These are phyloP conservation scores for Pleomassaria siparia DNA, from an alignment of 2,329 filamentous ascomycete species.

Conservation along the genomic window DNA sequence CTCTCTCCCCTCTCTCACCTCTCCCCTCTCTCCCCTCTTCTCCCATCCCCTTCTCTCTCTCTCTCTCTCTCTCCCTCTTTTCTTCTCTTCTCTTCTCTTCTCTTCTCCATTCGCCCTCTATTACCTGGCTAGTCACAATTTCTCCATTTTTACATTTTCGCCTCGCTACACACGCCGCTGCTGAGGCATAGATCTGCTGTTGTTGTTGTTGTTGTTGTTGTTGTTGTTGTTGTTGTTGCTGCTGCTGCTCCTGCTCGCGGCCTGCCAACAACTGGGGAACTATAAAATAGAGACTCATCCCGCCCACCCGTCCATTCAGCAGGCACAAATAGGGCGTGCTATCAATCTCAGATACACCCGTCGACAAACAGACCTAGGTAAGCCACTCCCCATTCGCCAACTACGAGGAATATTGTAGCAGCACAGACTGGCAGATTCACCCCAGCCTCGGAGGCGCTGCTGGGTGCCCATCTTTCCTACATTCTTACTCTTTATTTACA, in stretches of 20 bases:
- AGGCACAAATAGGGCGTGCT: neutral
- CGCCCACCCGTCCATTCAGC: neutral
- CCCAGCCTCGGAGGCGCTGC: neutral
- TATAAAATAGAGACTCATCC: neutral
- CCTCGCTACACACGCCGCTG: neutral
- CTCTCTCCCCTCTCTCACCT: neutral
- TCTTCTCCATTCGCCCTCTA: neutral
- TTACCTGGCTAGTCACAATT: neutral
- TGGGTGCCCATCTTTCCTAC: neutral
- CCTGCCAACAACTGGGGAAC: neutral
- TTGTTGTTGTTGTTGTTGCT: too few species aligned
- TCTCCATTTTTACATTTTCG: neutral
- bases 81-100: neutral
- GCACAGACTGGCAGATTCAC: neutral
- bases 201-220: too few species aligned
- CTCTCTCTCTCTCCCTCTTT: neutral
- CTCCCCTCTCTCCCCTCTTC: too few species aligned
- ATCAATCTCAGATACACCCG: neutral
- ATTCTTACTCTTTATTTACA: constrained; percentile 2
- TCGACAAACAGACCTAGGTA: neutral
- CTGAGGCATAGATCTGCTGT: neutral
- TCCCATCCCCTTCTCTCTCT: neutral
- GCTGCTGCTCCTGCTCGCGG: neutral
- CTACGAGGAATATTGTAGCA: neutral
- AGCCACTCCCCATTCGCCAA: neutral